Evolutionary conservation across 2,329 filamentous ascomycete species (phyloP), one percentile per base, ranked within the genome.

Genomic region (Raffaelea albimanens): DNA sequence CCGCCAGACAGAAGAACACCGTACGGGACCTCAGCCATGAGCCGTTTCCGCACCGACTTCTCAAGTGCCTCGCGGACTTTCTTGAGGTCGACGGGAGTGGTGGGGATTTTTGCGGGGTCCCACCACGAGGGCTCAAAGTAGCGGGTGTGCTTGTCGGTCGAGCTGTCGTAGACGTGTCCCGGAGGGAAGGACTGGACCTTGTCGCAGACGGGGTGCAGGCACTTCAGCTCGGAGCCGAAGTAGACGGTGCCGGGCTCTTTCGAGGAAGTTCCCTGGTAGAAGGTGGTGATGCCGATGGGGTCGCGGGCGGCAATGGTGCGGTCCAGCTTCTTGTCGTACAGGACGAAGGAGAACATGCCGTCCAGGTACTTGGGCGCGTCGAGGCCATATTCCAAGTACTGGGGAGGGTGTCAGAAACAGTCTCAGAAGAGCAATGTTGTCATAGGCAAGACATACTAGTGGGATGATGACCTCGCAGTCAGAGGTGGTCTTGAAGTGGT

Each of bases 381-480:
- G 57, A 94, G 76, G 61, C 83, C 93, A 77, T 94, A 80, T 69
- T 97, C 82, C 71, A 89, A 78, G 66, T 98, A 98, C 87, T 95
- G 41, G 3, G 36, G 18, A 25, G 43, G 21, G 39, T 58, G 48
- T 47, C 25, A 43, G 46, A 5, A 31, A n/a, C 11, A 1, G 25
- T 13, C 25, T 11, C 8, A 22, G 7, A 21, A 19, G 22, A 19
- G 11, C 16, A 14, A 16, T 25, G n/a, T 11, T 25, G 14, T 1
- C 9, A 43, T 16, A 11, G 3, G 16, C 2, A 10, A 8, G 20
- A 67, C 81, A 64, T 77, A 94, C 88, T 76, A 98, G 68, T 57
- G 94, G 93, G 63, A 98, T 95, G 68, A 98, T 95, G 63, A 98
- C 91, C 70, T 98, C 93, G 70, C 93, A 98, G 64, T 98, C 93